A percentile compares a stretch with the other conserved stretches of the same genome.
These are phyloP conservation scores for Nidularia sp. DNA, from an alignment of 768 basidiomycete genomes.

Conservation along the genomic window DNA sequence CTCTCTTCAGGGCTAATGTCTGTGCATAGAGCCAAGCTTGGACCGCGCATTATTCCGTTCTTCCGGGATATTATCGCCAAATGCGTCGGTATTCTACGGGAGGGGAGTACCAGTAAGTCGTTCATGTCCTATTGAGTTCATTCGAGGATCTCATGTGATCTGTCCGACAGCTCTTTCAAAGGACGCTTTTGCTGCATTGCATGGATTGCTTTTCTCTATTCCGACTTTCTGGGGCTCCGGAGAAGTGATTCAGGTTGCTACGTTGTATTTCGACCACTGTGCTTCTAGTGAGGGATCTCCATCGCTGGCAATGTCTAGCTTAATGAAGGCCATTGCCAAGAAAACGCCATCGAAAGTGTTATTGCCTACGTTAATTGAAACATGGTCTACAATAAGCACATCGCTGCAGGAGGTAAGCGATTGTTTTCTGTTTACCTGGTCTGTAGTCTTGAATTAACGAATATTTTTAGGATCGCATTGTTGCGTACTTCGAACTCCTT, in stretches of 20 bases:
- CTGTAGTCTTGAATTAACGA: background rate
- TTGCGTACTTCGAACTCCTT: slow-evolving; percentile 67
- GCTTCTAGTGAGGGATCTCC: slow-evolving; percentile 24
- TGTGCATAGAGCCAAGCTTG: slow-evolving; percentile 59
- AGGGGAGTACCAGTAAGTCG: slow-evolving; percentile 29
- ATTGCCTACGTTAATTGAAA: slow-evolving; percentile 56
- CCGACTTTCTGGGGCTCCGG: slow-evolving; percentile 76
- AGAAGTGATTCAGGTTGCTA: slow-evolving; percentile 55
- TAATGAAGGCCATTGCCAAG: slow-evolving; percentile 69
- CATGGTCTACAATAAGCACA: slow-evolving; percentile 42
- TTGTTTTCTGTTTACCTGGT: background rate
- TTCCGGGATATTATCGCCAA: slow-evolving; percentile 69
- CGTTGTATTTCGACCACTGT: slow-evolving; percentile 48
- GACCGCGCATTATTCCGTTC: slow-evolving; percentile 84
- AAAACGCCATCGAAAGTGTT: slow-evolving; percentile 63
- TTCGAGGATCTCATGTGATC: background rate
- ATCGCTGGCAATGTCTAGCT: slow-evolving; percentile 26
- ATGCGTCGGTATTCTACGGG: slow-evolving; percentile 44
- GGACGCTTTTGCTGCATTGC: slow-evolving; percentile 47
- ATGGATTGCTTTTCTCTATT: slow-evolving; percentile 66
- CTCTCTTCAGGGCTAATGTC: slow-evolving; percentile 4
- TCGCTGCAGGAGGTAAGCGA: slow-evolving; percentile 29
- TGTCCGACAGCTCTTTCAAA: slow-evolving; percentile 20
- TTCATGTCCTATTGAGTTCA: background rate
- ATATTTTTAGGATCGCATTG: slow-evolving; percentile 22